These are phyloP conservation scores for Kwoniella shivajii DNA, from an alignment of 1,284 basidiomycete genomes.

Conservation along the genomic window DNA sequence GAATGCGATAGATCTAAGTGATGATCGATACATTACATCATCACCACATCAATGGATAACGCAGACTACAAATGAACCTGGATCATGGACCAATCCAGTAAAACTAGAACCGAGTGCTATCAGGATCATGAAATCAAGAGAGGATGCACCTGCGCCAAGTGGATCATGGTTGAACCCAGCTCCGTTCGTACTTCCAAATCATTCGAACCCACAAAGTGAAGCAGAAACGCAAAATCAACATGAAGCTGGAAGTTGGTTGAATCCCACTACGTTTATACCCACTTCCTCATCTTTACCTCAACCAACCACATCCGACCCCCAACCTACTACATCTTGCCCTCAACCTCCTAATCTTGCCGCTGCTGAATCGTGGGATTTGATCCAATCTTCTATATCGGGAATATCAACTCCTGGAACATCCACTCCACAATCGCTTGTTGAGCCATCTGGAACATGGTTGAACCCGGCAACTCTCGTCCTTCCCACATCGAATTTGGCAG, in stretches of 20 bases:
- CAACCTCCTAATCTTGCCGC: not conserved
- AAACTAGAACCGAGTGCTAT: not conserved
- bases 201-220: not conserved
- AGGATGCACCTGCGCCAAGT: not conserved
- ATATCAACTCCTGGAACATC: no score
- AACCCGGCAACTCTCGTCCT: no score
- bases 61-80: not conserved
- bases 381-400: no score
- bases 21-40: not conserved
- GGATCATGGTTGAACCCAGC: constrained; percentile 15
- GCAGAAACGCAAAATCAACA: not conserved
- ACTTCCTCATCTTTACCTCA: not conserved
- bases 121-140: not conserved
- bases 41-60: not conserved
- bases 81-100: constrained; percentile 1
- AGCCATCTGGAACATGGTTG: no score
- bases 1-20: not conserved
- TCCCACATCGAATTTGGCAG: no score
- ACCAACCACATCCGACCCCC: not conserved
- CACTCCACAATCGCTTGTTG: no score
- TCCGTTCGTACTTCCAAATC: not conserved
- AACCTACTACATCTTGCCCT: not conserved
- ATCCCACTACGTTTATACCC: not conserved
- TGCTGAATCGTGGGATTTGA: no score
- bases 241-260: not conserved